Evolutionary conservation across 148 eudicot species (phyloP), one percentile per base, ranked within the genome.

Genomic region (Vaccinium myrtillus): DNA sequence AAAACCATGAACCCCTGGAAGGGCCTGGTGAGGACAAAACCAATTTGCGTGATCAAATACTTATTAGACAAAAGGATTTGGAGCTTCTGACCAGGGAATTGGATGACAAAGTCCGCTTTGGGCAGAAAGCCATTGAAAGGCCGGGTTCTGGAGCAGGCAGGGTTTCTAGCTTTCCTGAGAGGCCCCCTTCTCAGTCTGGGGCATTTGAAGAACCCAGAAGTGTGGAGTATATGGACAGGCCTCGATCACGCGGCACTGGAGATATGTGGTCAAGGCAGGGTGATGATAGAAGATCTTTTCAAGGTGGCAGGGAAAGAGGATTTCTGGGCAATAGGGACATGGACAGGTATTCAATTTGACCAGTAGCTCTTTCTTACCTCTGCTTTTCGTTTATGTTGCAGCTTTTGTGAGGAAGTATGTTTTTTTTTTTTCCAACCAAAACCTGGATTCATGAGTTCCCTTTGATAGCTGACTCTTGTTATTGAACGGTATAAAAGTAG

Each of bases 91-190:
- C 65, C 63, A 88, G 90, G 53, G 97, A 96, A 46, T 86, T 96
- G 65, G 95, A 96, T 87, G 97, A 92, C 86, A 94, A 92, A 87
- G 90, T 92, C 65, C 94, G 98, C 30, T 92, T 93, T 86, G 90
- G 90, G 80, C 94, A 88, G 89, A 94, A 87, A 89, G 73, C 88
- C 43, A 86, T 86, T 67, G 95, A 92, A 73, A 93, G 98, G 85
- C 95, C 96, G 9, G 95, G 98, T 84, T 94, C 97, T 88, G 94
- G 96, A 48, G 81, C 92, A 19, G 94, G 92, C 67, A 88, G 87
- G 76, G 80, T 67, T 69, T 79, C 75, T 83, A 27, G 84, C 84
- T 81, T 81, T 81, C 81, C 73, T 51, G 90, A 80, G 63, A 84
- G 90, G 67, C 93, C 93, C 67, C 92, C 90, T 80, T 90, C 93